Evolutionary conservation across 495 filamentous ascomycete genomes (phyloP).

Genomic region (Annulohypoxylon bovei): DNA sequence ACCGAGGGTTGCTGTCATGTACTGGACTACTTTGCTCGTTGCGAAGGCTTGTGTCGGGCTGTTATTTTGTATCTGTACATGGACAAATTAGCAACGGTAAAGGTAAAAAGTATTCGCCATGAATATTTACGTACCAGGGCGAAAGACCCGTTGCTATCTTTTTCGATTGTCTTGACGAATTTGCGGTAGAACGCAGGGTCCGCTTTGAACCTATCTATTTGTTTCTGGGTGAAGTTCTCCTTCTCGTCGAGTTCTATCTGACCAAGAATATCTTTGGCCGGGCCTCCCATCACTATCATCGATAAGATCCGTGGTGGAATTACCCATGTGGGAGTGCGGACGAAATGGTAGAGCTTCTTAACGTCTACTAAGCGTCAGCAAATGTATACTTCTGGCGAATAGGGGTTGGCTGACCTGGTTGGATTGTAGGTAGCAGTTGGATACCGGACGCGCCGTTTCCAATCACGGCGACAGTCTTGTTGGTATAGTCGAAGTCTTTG

Average conservation of each 20-base stretch:
- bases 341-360: constrained; percentile 58
- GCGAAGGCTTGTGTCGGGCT: constrained; percentile 44
- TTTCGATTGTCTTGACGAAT: constrained; percentile 44
- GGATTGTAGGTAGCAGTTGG: constrained; percentile 70
- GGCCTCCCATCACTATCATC: constrained; percentile 55
- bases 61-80: constrained; percentile 47
- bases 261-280: constrained; percentile 36
- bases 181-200: constrained; percentile 43
- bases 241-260: constrained; percentile 48
- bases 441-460: constrained; percentile 68
- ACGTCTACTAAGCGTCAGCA: constrained; percentile 48
- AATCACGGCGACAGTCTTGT: constrained; percentile 67
- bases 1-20: constrained; percentile 44
- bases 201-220: constrained; percentile 58
- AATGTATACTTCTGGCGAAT: constrained; percentile 50
- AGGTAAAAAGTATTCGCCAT: background rate
- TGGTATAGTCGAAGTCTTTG: constrained; percentile 61
- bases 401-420: constrained; percentile 57
- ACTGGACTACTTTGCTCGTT: constrained; percentile 35
- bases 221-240: constrained; percentile 50
- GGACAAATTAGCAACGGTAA: constrained; percentile 35
- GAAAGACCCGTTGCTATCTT: constrained; percentile 42
- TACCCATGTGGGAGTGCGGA: constrained; percentile 75
- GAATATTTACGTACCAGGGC: constrained; percentile 32
- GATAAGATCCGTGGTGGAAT: constrained; percentile 61